These are phyloP conservation scores for Glomus cerebriforme DNA, from an alignment of 192 early-diverging fungal species.

Conservation along the genomic window DNA sequence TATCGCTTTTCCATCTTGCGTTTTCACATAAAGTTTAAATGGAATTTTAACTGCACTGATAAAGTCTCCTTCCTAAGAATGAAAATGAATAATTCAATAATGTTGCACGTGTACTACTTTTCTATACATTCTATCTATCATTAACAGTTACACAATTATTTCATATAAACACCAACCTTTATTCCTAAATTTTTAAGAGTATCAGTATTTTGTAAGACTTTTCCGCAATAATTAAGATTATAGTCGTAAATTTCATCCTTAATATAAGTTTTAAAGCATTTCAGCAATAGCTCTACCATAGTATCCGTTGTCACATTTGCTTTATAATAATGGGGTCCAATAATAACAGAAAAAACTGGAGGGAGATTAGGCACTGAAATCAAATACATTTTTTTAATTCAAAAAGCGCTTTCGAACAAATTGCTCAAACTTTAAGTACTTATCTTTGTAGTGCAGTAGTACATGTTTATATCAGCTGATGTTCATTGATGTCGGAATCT, in stretches of 20 bases:
- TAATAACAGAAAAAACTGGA: not conserved
- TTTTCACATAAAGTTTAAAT: constrained; percentile 70
- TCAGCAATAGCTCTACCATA: not conserved
- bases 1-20: constrained; percentile 66
- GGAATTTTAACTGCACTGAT: not conserved
- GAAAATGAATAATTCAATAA: not conserved
- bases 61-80: not conserved
- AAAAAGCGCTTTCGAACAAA: too few relatives aligned
- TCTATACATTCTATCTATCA: not conserved
- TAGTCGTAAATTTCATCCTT: not conserved
- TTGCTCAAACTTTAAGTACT: too few relatives aligned
- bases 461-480: too few relatives aligned
- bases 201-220: not conserved
- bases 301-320: constrained; percentile 8
- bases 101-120: not conserved
- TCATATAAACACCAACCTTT: not conserved
- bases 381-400: constrained; percentile 11
- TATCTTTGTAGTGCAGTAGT: too few relatives aligned
- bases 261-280: not conserved
- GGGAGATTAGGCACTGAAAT: not conserved
- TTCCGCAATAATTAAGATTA: not conserved
- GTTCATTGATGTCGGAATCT: too few relatives aligned
- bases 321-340: not conserved
- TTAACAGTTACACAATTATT: not conserved
- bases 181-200: not conserved